Evolutionary conservation across 2,329 filamentous ascomycete species (phyloP).

Genomic region (Colletotrichum abscissum): DNA sequence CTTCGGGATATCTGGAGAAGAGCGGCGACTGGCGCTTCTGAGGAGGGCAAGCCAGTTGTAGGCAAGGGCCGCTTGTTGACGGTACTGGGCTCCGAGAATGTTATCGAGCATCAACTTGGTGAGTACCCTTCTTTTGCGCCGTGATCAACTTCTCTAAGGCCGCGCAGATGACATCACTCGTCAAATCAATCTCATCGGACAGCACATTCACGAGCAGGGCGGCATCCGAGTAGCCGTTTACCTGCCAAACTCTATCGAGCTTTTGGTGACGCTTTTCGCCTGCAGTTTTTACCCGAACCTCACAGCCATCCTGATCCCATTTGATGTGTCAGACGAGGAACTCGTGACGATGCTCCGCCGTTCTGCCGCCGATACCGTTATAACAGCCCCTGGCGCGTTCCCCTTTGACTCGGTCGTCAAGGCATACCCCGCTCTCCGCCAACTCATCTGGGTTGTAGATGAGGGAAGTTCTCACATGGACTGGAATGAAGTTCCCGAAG

Average conservation of each 20-base stretch:
- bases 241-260: slow-evolving; percentile 92
- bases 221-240: slow-evolving; percentile 87
- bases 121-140: slow-evolving; percentile 34
- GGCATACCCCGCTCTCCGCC: slow-evolving; percentile 76
- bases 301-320: slow-evolving; percentile 86
- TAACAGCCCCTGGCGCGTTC: slow-evolving; percentile 88
- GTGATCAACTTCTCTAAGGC: slow-evolving; percentile 1
- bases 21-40: slow-evolving; percentile 72
- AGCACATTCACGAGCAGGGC: slow-evolving; percentile 77
- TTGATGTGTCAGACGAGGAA: slow-evolving; percentile 76
- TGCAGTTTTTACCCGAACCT: slow-evolving; percentile 87
- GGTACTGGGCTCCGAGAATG: slow-evolving; percentile 79
- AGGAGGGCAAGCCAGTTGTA: slow-evolving; percentile 68
- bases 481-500: slow-evolving; percentile 89
- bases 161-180: slow-evolving; percentile 76
- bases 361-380: slow-evolving; percentile 81
- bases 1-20: slow-evolving; percentile 90
- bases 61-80: slow-evolving; percentile 81
- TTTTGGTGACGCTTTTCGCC: slow-evolving; percentile 84
- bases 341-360: slow-evolving; percentile 79
- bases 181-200: slow-evolving; percentile 89
- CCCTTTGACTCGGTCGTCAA: slow-evolving; percentile 80
- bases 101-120: slow-evolving; percentile 78
- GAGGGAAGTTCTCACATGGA: slow-evolving; percentile 92
- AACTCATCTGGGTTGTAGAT: slow-evolving; percentile 93